Base-by-base conservation (phyloP, 305 asterid genomes). In the Petunia hybrid region DNA sequence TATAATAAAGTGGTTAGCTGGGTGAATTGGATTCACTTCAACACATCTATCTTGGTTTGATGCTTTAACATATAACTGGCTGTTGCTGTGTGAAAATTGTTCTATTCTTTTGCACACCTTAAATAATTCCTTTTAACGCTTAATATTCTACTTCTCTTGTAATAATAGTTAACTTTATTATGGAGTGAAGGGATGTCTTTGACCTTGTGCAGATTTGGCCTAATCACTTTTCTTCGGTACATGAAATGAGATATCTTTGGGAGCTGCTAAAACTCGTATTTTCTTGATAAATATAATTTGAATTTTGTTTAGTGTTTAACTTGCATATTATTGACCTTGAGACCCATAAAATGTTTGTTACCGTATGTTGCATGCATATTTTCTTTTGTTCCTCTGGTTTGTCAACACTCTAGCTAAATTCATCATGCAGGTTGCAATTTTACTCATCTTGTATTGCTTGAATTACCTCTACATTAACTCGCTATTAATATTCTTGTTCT, bases 401-500 rank as follows among this genome's bases (percentile, higher is more conserved):
- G 31, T 43, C 16, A 8, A 63, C 43, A 63, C 1, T 63, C 43
- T 36, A 4, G 69, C 9, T 63, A 4, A 35, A 63, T 57, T n/a
- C n/a, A n/a, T n/a, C n/a, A 57, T n/a, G 8, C 63, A 35, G 45
- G 8, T 63, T 1, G 16, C 70, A 38, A 64, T 0, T 64, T 64
- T 64, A 64, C 31, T 5, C 70, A 64, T 61, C 22, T 38, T 64
- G 12, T 59, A 10, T 59, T 57, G 16, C 79, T 14, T 53, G 62
- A 74, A 38, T 53, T 36, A 60, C 46, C 48, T 74, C 53, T 53
- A 53, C 51, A 53, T 53, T 13, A 36, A 74, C 63, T 38, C 12
- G 14, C 56, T 9, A 14, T 76, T 78, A 12, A 41, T 87, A 35
- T 66, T 81, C 77, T 77, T 63, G 48, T 45, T 82, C 76, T 76